These are phyloP conservation scores for Microsporum canis DNA, from an alignment of 2,329 filamentous ascomycete species.

Conservation along the genomic window DNA sequence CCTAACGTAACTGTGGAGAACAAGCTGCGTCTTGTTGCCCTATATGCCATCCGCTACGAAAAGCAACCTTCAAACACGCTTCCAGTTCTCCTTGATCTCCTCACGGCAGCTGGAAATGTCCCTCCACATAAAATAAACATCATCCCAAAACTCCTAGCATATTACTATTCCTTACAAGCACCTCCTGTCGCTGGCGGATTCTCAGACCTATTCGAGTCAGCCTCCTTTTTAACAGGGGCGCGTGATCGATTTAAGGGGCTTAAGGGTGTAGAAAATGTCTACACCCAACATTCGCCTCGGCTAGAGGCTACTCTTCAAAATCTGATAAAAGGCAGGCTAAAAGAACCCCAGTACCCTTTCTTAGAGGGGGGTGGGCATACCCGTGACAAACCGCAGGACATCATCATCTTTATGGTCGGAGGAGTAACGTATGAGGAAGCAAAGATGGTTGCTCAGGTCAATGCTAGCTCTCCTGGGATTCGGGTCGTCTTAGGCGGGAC, in stretches of 20 bases:
- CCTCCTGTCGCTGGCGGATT: conserved; percentile 66
- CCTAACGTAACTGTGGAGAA: conserved; percentile 65
- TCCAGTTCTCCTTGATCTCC: conserved; percentile 73
- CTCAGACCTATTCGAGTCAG: conserved; percentile 81
- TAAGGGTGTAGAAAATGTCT: conserved; percentile 97
- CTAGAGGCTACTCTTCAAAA: conserved; percentile 82
- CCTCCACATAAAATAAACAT: conserved; percentile 63
- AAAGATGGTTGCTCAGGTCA: conserved; percentile 89
- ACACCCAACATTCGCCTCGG: conserved; percentile 89
- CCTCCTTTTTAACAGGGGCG: conserved; percentile 81
- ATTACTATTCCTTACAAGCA: conserved; percentile 76
- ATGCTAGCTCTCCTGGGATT: conserved; percentile 78
- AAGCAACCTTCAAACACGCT: conserved; percentile 75
- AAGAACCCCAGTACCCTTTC: conserved; percentile 83
- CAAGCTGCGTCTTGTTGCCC: conserved; percentile 78
- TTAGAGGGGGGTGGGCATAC: conserved; percentile 79
- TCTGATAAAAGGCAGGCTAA: conserved; percentile 79
- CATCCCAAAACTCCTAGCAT: conserved; percentile 69
- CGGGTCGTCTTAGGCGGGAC: conserved; percentile 85
- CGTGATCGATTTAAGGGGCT: conserved; percentile 83
- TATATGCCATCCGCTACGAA: conserved; percentile 90
- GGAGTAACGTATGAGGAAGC: conserved; percentile 95
- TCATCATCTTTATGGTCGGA: conserved; percentile 88
- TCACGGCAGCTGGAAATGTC: conserved; percentile 73
- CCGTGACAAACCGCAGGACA: conserved; percentile 90